A percentile compares a stretch with the other conserved stretches of the same genome.
These are phyloP conservation scores for Zygosaccharomyces lentus DNA, from an alignment of 805 yeast species.

Conservation along the genomic window DNA sequence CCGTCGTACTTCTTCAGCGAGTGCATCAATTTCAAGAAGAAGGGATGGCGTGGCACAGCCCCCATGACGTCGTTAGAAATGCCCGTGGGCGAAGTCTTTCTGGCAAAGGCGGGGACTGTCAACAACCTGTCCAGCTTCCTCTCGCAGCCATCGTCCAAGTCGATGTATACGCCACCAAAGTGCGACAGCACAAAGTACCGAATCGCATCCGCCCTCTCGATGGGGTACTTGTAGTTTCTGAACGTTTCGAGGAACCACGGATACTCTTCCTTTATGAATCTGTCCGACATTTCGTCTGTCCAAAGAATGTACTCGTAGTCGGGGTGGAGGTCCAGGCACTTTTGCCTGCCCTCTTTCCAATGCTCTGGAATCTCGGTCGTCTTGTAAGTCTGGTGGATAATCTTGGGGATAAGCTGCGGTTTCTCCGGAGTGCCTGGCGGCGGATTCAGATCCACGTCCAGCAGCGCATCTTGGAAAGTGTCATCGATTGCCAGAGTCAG, in stretches of 20 bases:
- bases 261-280: constrained; percentile 71
- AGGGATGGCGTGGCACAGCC: constrained; percentile 79
- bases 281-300: constrained; percentile 82
- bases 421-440: constrained; percentile 38
- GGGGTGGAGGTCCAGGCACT: constrained; percentile 74
- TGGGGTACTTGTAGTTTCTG: constrained; percentile 73
- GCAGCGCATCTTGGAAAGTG: constrained; percentile 57
- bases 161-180: constrained; percentile 88
- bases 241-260: constrained; percentile 83
- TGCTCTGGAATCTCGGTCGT: constrained; percentile 70
- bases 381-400: constrained; percentile 91
- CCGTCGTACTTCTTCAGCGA: constrained; percentile 57
- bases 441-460: constrained; percentile 60
- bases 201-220: constrained; percentile 86
- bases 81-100: constrained; percentile 87
- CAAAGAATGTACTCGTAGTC: constrained; percentile 84
- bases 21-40: constrained; percentile 66
- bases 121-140: constrained; percentile 75
- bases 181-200: constrained; percentile 79
- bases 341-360: constrained; percentile 76
- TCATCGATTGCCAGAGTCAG: constrained; percentile 72
- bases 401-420: constrained; percentile 72
- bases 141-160: constrained; percentile 84
- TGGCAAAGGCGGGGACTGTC: constrained; percentile 76
- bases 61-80: constrained; percentile 94